A percentile compares a stretch with the other conserved stretches of the same genome.
Conservation (phyloP, 2,329 filamentous ascomycete genomes). For the Alternaria solani region DNA sequence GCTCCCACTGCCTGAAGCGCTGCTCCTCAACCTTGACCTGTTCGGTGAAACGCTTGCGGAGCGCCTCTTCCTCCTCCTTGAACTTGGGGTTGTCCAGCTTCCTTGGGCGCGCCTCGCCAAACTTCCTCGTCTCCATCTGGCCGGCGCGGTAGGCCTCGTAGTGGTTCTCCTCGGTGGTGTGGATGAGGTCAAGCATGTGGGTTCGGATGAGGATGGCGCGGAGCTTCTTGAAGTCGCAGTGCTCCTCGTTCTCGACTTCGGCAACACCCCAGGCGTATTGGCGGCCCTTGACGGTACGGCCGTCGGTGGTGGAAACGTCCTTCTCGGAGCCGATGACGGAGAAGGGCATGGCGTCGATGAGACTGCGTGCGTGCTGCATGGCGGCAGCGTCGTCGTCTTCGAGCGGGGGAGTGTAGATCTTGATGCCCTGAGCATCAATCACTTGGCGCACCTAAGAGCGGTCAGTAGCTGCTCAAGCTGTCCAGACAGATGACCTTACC, state of each 20-base stretch:
- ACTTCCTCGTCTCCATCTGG: constrained; percentile 99
- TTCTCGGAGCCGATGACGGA: constrained; percentile 99
- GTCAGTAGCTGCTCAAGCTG: constrained; percentile 20
- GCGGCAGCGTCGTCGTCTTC: constrained; percentile 99
- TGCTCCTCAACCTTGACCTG: constrained; percentile 99
- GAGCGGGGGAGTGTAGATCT: constrained; percentile 97
- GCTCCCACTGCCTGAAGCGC: constrained; percentile 99
- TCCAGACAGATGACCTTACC: constrained; percentile 62
- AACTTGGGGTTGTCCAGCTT: constrained; percentile 99
- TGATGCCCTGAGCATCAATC: constrained; percentile 98
- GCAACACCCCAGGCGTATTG: constrained; percentile 99
- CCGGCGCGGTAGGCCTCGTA: constrained; percentile 99
- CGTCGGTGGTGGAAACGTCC: constrained; percentile 95
- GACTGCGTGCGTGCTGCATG: constrained; percentile 89
- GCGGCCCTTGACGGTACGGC: constrained; percentile 96
- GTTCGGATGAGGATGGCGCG: constrained; percentile 98
- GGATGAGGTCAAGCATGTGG: constrained; percentile 99
- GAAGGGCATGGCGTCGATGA: constrained; percentile 98
- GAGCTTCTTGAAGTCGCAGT: constrained; percentile 99
- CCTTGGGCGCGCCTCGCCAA: constrained; percentile 93
- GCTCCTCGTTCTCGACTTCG: constrained; percentile 99
- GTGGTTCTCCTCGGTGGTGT: constrained; percentile 98
- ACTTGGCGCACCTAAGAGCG: constrained; percentile 81
- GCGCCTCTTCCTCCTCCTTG: constrained; percentile 98
- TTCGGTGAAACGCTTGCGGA: constrained; percentile 98